Conservation (phyloP, 2,329 filamentous ascomycete genomes). For the Colletotrichum gloeosporioides region DNA sequence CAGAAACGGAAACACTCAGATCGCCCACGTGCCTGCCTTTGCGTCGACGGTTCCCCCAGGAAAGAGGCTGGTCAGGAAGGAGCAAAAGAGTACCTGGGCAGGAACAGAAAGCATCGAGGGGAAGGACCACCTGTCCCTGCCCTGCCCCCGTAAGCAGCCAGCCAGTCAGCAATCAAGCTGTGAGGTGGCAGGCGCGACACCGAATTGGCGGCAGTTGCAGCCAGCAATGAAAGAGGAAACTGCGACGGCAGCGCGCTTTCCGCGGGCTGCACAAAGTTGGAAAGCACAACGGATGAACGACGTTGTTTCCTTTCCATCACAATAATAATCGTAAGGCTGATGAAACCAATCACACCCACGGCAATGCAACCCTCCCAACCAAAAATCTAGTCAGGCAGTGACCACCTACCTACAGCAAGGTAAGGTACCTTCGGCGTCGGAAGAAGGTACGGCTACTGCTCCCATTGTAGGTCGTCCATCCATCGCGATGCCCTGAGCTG, state of each 20-base stretch:
- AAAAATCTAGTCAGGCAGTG: not conserved
- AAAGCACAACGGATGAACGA: not conserved
- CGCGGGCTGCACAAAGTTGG: not conserved
- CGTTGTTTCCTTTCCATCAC: not conserved
- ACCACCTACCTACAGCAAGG: not conserved
- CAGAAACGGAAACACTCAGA: not conserved
- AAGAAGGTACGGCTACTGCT: not conserved
- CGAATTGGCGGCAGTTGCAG: not conserved
- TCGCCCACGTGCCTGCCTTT: not conserved
- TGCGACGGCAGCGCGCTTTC: not conserved
- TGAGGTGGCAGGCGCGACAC: not conserved
- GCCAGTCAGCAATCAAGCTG: not conserved
- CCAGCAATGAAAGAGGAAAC: not conserved
- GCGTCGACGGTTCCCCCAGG: not conserved
- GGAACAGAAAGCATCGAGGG: not conserved
- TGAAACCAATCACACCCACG: not conserved
- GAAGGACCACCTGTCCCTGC: not conserved
- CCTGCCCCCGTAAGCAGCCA: not conserved
- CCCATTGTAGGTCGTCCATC: not conserved
- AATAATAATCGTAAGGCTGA: conserved; percentile 11
- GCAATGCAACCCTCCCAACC: conserved; percentile 3
- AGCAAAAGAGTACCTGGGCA: not conserved
- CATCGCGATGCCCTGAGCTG: not conserved
- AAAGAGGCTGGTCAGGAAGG: not conserved
- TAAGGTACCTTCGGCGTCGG: not conserved